Conservation (phyloP, 2,329 filamentous ascomycete genomes). For the Pestalotiopsis sp. region DNA sequence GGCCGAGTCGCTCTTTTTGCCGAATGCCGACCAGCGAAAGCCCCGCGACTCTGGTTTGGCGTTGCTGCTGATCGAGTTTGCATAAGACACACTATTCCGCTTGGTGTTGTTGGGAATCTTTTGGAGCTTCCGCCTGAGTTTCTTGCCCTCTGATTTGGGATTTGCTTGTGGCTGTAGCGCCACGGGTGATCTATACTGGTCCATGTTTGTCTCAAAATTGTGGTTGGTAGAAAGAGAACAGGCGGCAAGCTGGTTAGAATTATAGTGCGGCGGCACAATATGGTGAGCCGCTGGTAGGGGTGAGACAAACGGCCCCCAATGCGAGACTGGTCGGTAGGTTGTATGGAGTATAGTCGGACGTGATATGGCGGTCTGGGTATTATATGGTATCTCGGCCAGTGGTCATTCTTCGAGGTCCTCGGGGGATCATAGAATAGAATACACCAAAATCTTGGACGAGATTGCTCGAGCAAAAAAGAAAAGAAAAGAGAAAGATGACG, state of each 20-base stretch:
- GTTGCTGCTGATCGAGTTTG: constrained; percentile 8
- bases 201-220: neutral
- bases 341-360: neutral
- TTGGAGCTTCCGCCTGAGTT: constrained; percentile 30
- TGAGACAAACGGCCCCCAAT: neutral
- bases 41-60: neutral
- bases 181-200: constrained; percentile 2
- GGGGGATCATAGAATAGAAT: too few relatives aligned
- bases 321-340: neutral
- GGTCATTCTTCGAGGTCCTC: neutral
- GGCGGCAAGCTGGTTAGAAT: neutral
- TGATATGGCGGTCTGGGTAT: neutral
- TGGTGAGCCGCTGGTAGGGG: neutral
- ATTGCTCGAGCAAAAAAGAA: neutral
- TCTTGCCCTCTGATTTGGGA: constrained; percentile 27
- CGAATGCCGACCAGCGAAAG: constrained; percentile 9
- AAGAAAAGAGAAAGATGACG: constrained; percentile 19
- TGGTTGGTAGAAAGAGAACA: neutral
- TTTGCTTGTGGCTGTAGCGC: neutral
- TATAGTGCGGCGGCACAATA: neutral
- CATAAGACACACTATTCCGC: constrained; percentile 19
- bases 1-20: constrained; percentile 13
- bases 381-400: neutral
- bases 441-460: too few relatives aligned
- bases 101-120: constrained; percentile 25